Evolutionary conservation across 176 grass and related monocot species (phyloP), one percentile per base, ranked within the genome.

Genomic region (Carex kokanica): DNA sequence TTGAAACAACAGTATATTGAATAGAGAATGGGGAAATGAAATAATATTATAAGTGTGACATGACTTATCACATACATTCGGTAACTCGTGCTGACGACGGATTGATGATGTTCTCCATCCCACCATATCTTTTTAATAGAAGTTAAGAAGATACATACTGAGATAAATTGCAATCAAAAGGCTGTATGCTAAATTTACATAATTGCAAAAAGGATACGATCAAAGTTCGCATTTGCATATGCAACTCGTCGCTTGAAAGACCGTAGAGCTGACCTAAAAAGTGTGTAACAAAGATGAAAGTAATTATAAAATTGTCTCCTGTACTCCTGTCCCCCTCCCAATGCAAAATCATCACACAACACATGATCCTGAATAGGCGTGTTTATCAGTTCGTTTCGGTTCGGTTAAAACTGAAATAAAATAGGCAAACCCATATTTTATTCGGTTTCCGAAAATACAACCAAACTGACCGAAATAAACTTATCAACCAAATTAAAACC

Each of bases 101-200:
- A 98, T 98, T 53, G 95, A 98, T 84, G 95, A 98, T 41, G 95
- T 98, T 80, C 95, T 93, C 95, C 95, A 98, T 74, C 95, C 95
- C 53, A 98, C 95, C 91, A 98, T 98, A 93, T 98, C 95, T 98
- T 88, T 91, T 82, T 56, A 81, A 27, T 4, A 83, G 13, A 66
- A 77, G 91, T 98, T 94, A 94, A 92, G 86, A n/a, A 23, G 62
- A 64, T 84, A 85, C 66, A 58, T 54, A 36, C 68, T 49, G 86
- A 67, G 73, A 31, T 75, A 12, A 55, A 55, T 5, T 55, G 23
- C 13, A 91, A 88, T 61, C 23, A 64, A 54, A 31, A 65, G 15
- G 24, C 3, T 7, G 20, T 61, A 54, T 53, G 25, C 61, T 82
- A 49, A 86, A 83, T 65, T 88, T 15, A 71, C 49, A 81, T 9